Evolutionary conservation across 2,329 filamentous ascomycete species (phyloP).

Genomic region (Mycosphaerella sp.): DNA sequence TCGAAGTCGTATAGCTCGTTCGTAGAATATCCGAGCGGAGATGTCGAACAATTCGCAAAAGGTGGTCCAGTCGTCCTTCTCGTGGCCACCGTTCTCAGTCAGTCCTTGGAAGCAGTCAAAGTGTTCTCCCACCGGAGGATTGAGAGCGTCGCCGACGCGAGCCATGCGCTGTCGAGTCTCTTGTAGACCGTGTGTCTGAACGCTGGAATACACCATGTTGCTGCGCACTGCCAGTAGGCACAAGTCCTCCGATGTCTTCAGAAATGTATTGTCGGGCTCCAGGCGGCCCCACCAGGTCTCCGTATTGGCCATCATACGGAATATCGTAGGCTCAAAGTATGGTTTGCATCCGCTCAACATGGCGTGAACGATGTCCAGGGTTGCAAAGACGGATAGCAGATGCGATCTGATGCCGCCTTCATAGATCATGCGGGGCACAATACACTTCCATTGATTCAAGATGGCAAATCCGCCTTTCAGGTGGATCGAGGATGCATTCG

Average conservation of each 20-base stretch:
- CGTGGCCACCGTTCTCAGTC: neutral
- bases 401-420: slow-evolving; percentile 13
- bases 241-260: slow-evolving; percentile 1
- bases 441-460: slow-evolving; percentile 16
- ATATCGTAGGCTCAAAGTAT: slow-evolving; percentile 14
- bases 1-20: slow-evolving; percentile 8
- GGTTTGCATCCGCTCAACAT: slow-evolving; percentile 13
- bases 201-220: slow-evolving; percentile 3
- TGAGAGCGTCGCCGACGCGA: slow-evolving; percentile 2
- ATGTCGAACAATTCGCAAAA: slow-evolving; percentile 9
- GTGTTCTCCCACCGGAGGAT: neutral
- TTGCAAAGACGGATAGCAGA: slow-evolving; percentile 15
- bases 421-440: slow-evolving; percentile 10
- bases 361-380: slow-evolving; percentile 15
- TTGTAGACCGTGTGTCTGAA: neutral
- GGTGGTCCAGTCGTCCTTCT: slow-evolving; percentile 4
- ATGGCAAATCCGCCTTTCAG: slow-evolving; percentile 19
- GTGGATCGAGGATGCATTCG: slow-evolving; percentile 15
- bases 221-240: slow-evolving; percentile 12
- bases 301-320: slow-evolving; percentile 9
- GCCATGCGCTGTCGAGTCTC: neutral
- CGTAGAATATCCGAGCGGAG: slow-evolving; percentile 11
- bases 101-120: neutral
- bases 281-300: slow-evolving; percentile 18
- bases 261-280: slow-evolving; percentile 1